phyloP scores from a whole-genome alignment of 1,284 basidiomycete species.

The Cryptococcus sp. region DNA sequence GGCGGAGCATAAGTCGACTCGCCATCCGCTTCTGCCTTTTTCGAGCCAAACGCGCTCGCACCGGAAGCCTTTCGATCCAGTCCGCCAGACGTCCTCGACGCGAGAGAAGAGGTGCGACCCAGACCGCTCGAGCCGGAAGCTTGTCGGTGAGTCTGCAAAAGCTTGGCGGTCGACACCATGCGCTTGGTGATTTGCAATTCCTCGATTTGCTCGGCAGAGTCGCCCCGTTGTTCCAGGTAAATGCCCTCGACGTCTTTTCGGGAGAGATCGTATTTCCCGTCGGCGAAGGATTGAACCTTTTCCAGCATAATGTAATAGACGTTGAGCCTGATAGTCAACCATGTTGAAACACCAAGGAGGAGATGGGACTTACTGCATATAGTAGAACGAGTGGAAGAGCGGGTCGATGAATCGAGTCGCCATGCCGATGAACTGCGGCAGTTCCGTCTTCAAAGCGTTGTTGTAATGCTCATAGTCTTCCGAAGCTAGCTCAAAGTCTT shows the following conservation, averaged over 20 bases:
- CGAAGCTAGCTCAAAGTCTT: constrained; percentile 92
- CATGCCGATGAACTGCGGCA: constrained; percentile 85
- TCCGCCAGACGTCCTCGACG: constrained; percentile 32
- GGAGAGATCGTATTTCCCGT: constrained; percentile 72
- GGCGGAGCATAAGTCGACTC: constrained; percentile 15
- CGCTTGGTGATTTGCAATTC: constrained; percentile 71
- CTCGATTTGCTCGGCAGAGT: constrained; percentile 71
- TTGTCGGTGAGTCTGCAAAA: constrained; percentile 36
- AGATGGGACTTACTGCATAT: constrained; percentile 79
- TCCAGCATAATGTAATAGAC: constrained; percentile 91
- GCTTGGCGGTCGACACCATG: constrained; percentile 58
- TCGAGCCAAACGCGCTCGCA: constrained; percentile 17
- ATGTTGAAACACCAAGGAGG: not conserved
- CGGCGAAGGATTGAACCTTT: constrained; percentile 80
- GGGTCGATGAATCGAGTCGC: constrained; percentile 89
- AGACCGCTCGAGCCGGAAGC: constrained; percentile 23
- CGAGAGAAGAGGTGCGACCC: constrained; percentile 47
- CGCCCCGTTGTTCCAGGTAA: constrained; percentile 72
- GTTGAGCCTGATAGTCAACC: constrained; percentile 60
- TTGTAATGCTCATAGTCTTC: constrained; percentile 98
- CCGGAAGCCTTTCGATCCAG: constrained; percentile 48
- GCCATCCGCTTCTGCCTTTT: constrained; percentile 9
- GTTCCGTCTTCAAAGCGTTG: constrained; percentile 81
- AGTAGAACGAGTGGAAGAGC: constrained; percentile 96
- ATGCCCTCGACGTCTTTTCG: constrained; percentile 68